These are phyloP conservation scores for Penicillium sclerotigenum DNA, from an alignment of 2,329 filamentous ascomycete species.

Conservation along the genomic window DNA sequence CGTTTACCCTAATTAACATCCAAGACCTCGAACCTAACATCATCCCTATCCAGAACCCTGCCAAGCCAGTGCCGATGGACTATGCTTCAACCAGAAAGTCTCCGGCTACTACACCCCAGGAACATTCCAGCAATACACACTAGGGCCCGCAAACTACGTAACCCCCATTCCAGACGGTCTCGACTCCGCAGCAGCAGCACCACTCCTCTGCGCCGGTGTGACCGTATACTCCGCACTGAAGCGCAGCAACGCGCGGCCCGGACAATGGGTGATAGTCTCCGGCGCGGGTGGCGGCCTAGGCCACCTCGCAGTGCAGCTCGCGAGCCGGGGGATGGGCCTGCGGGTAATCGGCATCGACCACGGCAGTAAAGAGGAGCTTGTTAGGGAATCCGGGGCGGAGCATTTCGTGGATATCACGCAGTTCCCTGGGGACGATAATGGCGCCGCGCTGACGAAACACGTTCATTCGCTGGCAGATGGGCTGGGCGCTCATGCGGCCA, in stretches of 20 bases:
- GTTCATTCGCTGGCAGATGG: constrained; percentile 54
- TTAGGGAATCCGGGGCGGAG: constrained; percentile 61
- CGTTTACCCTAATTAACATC: background rate
- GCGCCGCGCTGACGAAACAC: constrained; percentile 50
- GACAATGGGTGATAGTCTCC: constrained; percentile 59
- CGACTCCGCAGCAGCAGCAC: constrained; percentile 59
- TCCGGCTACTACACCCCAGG: constrained; percentile 67
- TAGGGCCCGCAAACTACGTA: constrained; percentile 64
- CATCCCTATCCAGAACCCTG: constrained; percentile 43
- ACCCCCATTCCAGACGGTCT: constrained; percentile 65
- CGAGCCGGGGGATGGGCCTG: constrained; percentile 58
- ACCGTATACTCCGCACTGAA: constrained; percentile 65
- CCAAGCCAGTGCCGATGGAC: constrained; percentile 53
- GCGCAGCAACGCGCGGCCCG: constrained; percentile 57
- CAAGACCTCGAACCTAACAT: background rate
- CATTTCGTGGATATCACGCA: constrained; percentile 63
- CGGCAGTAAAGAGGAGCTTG: constrained; percentile 58
- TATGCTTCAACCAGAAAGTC: constrained; percentile 56
- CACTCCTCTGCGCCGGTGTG: constrained; percentile 65
- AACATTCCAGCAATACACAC: constrained; percentile 69
- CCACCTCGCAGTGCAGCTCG: constrained; percentile 62
- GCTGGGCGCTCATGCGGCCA: constrained; percentile 53
- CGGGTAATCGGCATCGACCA: constrained; percentile 65
- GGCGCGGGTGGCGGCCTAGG: constrained; percentile 64
- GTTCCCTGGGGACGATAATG: constrained; percentile 47